Conservation (phyloP, 345 rosid species). For the Melastoma malabathricum region DNA sequence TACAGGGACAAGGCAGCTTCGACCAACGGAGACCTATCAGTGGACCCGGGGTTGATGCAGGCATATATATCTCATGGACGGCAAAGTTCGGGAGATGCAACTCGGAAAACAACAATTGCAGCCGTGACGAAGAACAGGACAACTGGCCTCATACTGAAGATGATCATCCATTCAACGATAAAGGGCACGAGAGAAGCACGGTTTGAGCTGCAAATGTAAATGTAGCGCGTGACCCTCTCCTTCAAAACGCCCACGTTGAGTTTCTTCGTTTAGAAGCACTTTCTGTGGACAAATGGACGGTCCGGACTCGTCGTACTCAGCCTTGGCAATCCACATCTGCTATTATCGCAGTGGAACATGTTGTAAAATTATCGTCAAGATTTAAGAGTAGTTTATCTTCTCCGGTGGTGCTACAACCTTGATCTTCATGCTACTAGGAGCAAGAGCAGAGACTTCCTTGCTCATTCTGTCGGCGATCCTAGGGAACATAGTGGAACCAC, state of each 20-base stretch:
- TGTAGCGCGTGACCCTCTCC: too few relatives aligned
- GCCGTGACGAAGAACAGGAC: too few relatives aligned
- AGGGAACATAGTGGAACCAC: slow-evolving; percentile 7
- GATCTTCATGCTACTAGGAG: slow-evolving; percentile 7
- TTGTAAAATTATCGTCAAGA: neutral
- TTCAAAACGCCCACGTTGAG: too few relatives aligned
- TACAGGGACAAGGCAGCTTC: slow-evolving; percentile 18
- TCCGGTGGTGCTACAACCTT: slow-evolving; percentile 8
- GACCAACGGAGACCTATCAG: too few relatives aligned
- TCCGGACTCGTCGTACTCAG: slow-evolving; percentile 5
- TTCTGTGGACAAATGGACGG: slow-evolving; percentile 7
- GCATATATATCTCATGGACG: too few relatives aligned
- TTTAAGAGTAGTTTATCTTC: neutral
- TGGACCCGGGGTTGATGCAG: too few relatives aligned
- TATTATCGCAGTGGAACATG: neutral
- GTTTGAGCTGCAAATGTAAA: too few relatives aligned
- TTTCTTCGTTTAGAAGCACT: slow-evolving; percentile 1
- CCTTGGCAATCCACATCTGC: slow-evolving; percentile 9
- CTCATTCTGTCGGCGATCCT: slow-evolving; percentile 8
- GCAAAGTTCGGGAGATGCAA: too few relatives aligned
- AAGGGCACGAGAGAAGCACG: too few relatives aligned
- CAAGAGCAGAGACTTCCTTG: slow-evolving; percentile 9
- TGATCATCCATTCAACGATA: too few relatives aligned
- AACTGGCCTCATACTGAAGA: too few relatives aligned
- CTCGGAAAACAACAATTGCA: too few relatives aligned